A percentile compares a stretch with the other conserved stretches of the same genome.
Conservation (phyloP, 208 protist genomes). For the Porcisia deanei region DNA sequence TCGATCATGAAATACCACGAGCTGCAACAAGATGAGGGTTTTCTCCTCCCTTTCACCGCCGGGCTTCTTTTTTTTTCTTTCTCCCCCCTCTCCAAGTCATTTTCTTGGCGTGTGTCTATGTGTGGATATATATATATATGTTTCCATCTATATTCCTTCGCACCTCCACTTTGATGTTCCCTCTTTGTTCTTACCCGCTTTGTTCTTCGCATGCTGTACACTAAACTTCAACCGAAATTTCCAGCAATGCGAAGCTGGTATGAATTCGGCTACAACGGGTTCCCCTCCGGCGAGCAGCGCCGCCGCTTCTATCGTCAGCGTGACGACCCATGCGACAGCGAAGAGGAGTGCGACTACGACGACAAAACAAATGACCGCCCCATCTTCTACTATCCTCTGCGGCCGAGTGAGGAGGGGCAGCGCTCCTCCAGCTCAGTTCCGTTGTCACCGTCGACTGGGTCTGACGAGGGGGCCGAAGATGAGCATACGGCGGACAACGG, state of each 20-base stretch:
- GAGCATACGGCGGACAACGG: background rate
- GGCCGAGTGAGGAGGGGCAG: slow-evolving; percentile 42
- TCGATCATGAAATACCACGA: background rate
- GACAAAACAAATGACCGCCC: slow-evolving; percentile 67
- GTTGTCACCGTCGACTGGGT: background rate
- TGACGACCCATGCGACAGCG: slow-evolving; percentile 84
- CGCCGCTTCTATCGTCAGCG: slow-evolving; percentile 85
- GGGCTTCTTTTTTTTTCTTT: background rate
- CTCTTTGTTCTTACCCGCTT: slow-evolving; percentile 4
- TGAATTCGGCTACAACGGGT: slow-evolving; percentile 84
- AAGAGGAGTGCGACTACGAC: slow-evolving; percentile 78
- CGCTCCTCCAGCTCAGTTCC: slow-evolving; percentile 16
- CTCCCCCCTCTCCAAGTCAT: background rate
- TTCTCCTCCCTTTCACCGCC: background rate
- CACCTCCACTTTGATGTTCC: background rate
- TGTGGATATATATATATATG: background rate
- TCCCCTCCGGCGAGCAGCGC: slow-evolving; percentile 70
- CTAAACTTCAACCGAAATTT: background rate
- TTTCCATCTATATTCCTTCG: background rate
- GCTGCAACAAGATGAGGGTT: background rate
- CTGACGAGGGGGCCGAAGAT: slow-evolving; percentile 12
- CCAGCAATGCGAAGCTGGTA: slow-evolving; percentile 75
- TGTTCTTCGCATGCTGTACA: background rate
- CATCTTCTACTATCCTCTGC: slow-evolving; percentile 69
- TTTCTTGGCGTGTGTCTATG: background rate